Conservation (phyloP, 2,329 filamentous ascomycete genomes). For the Cordyceps fumosorosea region DNA sequence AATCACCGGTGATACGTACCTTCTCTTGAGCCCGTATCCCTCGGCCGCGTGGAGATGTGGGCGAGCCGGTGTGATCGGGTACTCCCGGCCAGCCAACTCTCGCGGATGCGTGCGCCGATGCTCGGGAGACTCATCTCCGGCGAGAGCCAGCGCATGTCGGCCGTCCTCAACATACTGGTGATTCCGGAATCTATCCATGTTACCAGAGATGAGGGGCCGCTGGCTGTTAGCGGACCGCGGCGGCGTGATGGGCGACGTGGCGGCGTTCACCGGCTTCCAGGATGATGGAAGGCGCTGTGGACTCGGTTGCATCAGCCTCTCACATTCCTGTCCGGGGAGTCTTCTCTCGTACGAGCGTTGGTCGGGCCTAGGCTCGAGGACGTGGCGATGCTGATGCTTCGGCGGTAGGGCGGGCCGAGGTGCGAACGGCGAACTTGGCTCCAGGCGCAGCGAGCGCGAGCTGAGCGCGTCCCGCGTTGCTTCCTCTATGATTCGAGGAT, state of each 20-base stretch:
- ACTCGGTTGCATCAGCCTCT: conserved; percentile 1
- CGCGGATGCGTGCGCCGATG: not conserved
- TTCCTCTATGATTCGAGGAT: conserved; percentile 44
- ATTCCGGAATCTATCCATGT: conserved; percentile 10
- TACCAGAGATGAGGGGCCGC: conserved; percentile 3
- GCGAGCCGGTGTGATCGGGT: not conserved
- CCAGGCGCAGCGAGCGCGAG: not conserved
- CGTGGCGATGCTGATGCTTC: not conserved
- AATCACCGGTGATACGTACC: not conserved
- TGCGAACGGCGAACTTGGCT: not conserved
- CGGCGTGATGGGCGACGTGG: conserved; percentile 15
- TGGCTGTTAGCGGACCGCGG: conserved; percentile 2
- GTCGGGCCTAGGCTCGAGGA: conserved; percentile 1
- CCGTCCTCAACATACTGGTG: conserved; percentile 7
- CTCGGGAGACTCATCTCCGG: not conserved
- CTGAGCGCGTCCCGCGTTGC: conserved; percentile 31
- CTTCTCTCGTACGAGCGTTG: conserved; percentile 4
- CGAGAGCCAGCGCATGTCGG: not conserved
- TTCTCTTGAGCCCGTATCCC: conserved; percentile 6
- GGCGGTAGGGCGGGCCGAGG: conserved; percentile 15
- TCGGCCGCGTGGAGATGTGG: not conserved
- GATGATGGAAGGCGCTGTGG: conserved; percentile 1
- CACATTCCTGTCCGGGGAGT: not conserved
- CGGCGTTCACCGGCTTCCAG: conserved; percentile 13
- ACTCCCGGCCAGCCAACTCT: not conserved